Conservation (phyloP, 2,329 filamentous ascomycete species). For the Camptophora hylomeconis region DNA sequence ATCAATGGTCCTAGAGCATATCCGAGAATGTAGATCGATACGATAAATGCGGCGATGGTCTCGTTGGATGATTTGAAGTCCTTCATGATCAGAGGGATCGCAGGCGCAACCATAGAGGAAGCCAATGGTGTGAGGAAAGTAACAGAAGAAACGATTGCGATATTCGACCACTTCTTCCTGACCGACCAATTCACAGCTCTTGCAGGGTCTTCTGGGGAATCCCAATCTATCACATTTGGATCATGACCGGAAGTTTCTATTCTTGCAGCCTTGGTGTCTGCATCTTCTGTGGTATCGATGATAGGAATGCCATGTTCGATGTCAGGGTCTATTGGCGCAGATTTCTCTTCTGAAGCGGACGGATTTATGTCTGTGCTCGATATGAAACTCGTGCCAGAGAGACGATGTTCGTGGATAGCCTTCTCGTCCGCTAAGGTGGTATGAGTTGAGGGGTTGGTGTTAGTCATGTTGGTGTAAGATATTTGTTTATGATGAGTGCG, state of each 20-base stretch:
- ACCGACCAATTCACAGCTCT: conserved; percentile 50
- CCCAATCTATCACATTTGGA: conserved; percentile 46
- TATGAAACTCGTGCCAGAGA: too few relatives aligned
- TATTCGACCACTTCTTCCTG: conserved; percentile 29
- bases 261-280: conserved; percentile 7
- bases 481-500: too few relatives aligned
- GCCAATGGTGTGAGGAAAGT: conserved; percentile 16
- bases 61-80: conserved; percentile 34
- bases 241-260: conserved; percentile 18
- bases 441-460: too few relatives aligned
- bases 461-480: too few relatives aligned
- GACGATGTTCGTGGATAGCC: too few relatives aligned
- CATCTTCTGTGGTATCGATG: conserved; percentile 11
- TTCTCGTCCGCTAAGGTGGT: too few relatives aligned
- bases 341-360: too few relatives aligned
- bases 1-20: conserved; percentile 45
- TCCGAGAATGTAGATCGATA: conserved; percentile 48
- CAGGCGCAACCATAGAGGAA: conserved; percentile 34
- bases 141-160: conserved; percentile 11
- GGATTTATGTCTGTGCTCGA: too few relatives aligned
- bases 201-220: conserved; percentile 41
- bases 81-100: conserved; percentile 24
- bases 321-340: background rate
- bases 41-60: conserved; percentile 36
- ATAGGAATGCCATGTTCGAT: conserved; percentile 13